Evolutionary conservation across 2,329 filamentous ascomycete genomes (phyloP), one percentile per base, ranked within the genome.

Genomic region (Ceratocystis albifundus): DNA sequence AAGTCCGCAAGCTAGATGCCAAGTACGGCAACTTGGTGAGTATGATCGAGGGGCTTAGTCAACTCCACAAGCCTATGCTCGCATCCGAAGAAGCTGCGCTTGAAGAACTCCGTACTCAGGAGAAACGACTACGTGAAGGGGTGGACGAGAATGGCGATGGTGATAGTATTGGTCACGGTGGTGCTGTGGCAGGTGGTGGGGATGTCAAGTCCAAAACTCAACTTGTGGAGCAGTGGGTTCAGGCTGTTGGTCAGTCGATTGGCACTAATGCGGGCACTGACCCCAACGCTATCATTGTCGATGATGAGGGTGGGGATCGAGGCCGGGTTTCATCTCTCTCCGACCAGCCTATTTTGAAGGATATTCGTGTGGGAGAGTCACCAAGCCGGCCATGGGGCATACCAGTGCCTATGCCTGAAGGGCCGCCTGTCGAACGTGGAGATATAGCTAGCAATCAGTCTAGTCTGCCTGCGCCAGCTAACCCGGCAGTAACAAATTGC

Each of bases 371-470:
- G 25, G 93, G 93, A 55, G 93, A 97, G 75, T 96, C 90, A 15
- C 93, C 93, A 4, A 96, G 89, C 74, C 82, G 93, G 57, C 93
- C 93, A 15, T 96, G 92, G 92, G 92, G 92, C 4, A 96, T 96
- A 64, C 84, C 85, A 4, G 87, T 96, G 0, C 92, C 92, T 2
- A 75, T 84, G 46, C 79, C 82, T 69, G 78, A 82, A 41, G 22
- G 41, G 22, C 41, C n/a, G 4, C 7, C 15, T 30, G 7, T n/a
- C 15, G 48, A 46, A 15, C 32, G 45, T 6, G 53, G 25, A 1
- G 48, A 48, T 0, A 48, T 5, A 17, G 59, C 44, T 8, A 64
- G 62, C 10, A 50, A 45, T 8, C 62, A 53, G 41, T 67, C 62
- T 7, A 67, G 62, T n/a, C 32, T 32, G 25, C 66, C 66, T 20